Base-by-base conservation (phyloP, 1,284 basidiomycete genomes). In the Leccinum subspadiceum region DNA sequence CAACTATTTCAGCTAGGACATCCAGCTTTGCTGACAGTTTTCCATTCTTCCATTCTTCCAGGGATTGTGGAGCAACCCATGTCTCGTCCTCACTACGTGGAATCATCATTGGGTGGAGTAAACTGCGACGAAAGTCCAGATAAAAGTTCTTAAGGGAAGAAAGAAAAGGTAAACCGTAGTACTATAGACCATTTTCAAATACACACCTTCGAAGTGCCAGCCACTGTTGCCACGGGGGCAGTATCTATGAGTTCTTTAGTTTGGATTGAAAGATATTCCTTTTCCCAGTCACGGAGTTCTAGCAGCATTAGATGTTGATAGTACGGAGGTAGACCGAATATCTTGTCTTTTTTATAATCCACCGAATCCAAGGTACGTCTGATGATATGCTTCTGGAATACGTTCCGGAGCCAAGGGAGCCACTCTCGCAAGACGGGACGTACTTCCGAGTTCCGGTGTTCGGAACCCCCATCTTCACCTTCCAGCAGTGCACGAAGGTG, bases 61-160 rank as follows among this genome's bases (percentile, higher is more conserved):
- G n/a, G n/a, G 50, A 31, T 17, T 26, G 12, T 24, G 29, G n/a
- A 10, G 13, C 29, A 17, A 31, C 22, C 48, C 48, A 50, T n/a
- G 12, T 20, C 22, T 49, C 20, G 13, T n/a, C 24, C 29, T 6
- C 50, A 51, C 26, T 51, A 3, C 6, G 10, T 9, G 49, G 26
- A 29, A 12, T 52, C 50, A 33, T 52, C 12, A 13, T n/a, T 13
- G 59, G 59, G 6, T 60, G 54, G 7, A 60, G 54, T 1, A 57
- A n/a, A 5, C 49, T 29, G 13, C 50, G 22, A 2, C 50, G 39
- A 15, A 60, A 48, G 5, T 57, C 51, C 8, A 60, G 52, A 31
- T 60, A 60, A 5, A 60, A 60, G 9, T 60, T 57, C 59, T 60
- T 13, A 48, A 12, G 13, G n/a, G 22, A 10, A 48, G 22, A 12